These are phyloP conservation scores for Xylariales sp. DNA, from an alignment of 2,329 filamentous ascomycete species.

Conservation along the genomic window DNA sequence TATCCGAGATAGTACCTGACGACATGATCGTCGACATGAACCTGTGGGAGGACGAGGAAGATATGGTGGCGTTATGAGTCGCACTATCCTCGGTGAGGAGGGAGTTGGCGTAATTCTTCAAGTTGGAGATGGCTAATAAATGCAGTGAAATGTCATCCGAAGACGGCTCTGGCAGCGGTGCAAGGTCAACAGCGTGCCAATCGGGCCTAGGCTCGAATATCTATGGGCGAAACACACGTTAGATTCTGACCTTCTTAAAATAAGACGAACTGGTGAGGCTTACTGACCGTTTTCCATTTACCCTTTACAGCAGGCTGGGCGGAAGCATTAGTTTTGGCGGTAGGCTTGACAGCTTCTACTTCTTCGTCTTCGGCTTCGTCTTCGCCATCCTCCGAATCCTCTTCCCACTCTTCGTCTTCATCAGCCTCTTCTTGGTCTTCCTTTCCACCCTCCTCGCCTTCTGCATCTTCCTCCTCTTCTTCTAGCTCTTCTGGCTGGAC, in stretches of 20 bases:
- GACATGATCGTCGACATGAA: conserved; percentile 97
- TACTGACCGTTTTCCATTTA: conserved; percentile 39
- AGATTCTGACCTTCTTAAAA: background rate
- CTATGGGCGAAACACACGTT: conserved; percentile 23
- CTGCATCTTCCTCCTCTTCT: conserved; percentile 31
- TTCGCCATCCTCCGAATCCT: conserved; percentile 21
- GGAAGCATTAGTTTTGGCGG: conserved; percentile 27
- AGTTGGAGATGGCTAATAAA: conserved; percentile 37
- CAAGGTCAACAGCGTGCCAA: conserved; percentile 46
- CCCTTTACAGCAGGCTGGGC: conserved; percentile 21
- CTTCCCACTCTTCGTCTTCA: conserved; percentile 31
- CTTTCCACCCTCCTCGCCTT: conserved; percentile 19
- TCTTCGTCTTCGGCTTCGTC: conserved; percentile 25
- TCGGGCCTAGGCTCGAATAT: conserved; percentile 54
- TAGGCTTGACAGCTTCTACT: conserved; percentile 11
- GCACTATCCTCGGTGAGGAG: conserved; percentile 76
- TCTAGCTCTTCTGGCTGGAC: conserved; percentile 33
- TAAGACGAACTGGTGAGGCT: conserved; percentile 17
- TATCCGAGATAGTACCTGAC: conserved; percentile 93
- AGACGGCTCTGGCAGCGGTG: conserved; percentile 36
- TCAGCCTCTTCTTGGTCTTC: conserved; percentile 27
- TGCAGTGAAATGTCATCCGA: conserved; percentile 42
- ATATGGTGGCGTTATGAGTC: conserved; percentile 68
- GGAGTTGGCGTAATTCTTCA: conserved; percentile 67
- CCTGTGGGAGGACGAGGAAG: conserved; percentile 83